Evolutionary conservation across 148 eudicot species (phyloP).

Genomic region (Fagopyrum esculentum): DNA sequence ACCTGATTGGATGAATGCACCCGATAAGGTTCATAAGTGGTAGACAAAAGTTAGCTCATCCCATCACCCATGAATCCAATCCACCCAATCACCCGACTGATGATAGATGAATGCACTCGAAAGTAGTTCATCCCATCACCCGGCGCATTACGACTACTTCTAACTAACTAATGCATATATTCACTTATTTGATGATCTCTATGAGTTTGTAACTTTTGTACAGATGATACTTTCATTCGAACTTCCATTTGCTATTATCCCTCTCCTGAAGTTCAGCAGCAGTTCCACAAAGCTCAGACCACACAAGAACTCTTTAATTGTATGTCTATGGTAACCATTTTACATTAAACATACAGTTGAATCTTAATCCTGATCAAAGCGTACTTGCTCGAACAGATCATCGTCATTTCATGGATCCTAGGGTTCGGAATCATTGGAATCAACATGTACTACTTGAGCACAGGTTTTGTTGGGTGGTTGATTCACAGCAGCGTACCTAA

Average conservation of each 20-base stretch:
- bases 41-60: no score
- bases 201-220: neutral
- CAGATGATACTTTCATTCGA: conserved; percentile 93
- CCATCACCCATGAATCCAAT: no score
- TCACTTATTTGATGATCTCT: no score
- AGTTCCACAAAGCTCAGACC: conserved; percentile 77
- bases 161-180: no score
- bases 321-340: conserved; percentile 23
- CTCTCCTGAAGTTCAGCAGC: conserved; percentile 86
- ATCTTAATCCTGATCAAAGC: neutral
- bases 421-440: conserved; percentile 78
- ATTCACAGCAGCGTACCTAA: conserved; percentile 53
- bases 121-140: no score
- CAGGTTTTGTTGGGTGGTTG: conserved; percentile 66
- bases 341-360: neutral
- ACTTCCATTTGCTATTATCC: conserved; percentile 86
- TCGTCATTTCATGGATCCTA: conserved; percentile 61
- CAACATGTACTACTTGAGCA: conserved; percentile 67
- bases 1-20: no score
- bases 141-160: no score
- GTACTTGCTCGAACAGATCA: conserved; percentile 36
- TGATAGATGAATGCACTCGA: no score
- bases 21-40: no score
- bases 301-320: conserved; percentile 68
- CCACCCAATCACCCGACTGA: no score